A percentile compares a stretch with the other conserved stretches of the same genome.
Conservation (phyloP, 2,329 filamentous ascomycete species). For the Davidsoniella virescens region DNA sequence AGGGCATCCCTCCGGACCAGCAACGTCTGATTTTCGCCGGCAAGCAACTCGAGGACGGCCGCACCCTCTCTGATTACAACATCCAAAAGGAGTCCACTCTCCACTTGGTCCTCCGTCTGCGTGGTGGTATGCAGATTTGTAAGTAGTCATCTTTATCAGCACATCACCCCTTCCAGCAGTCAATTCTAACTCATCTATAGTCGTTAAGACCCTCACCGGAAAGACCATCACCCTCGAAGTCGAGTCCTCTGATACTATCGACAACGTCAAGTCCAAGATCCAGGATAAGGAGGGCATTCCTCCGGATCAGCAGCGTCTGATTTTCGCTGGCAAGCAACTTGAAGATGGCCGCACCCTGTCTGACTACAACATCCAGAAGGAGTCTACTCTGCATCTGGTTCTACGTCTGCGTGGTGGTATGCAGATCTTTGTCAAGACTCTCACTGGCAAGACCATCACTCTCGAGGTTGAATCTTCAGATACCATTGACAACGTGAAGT, state of each 20-base stretch:
- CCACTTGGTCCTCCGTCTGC: conserved; percentile 71
- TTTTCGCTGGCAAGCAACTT: too few species aligned
- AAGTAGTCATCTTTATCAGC: too few species aligned
- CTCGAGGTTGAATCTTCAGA: conserved; percentile 78
- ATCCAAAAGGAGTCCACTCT: conserved; percentile 97
- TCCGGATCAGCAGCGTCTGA: too few species aligned
- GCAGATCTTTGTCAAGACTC: conserved; percentile 65
- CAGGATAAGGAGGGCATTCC: too few species aligned
- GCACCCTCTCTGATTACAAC: conserved; percentile 99
- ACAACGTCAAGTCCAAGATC: too few species aligned
- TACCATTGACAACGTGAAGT: conserved; percentile 93
- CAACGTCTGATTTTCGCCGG: conserved; percentile 99
- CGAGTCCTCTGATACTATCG: too few species aligned
- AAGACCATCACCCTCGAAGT: conserved; percentile 92
- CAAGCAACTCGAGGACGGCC: conserved; percentile 99
- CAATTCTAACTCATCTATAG: conserved; percentile 31
- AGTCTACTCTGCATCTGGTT: too few species aligned
- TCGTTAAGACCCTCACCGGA: conserved; percentile 75
- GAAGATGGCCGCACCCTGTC: too few species aligned
- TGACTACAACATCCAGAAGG: too few species aligned
- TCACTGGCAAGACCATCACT: conserved; percentile 91
- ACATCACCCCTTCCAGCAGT: too few species aligned
- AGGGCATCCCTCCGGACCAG: conserved; percentile 97
- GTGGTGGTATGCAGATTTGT: conserved; percentile 76
- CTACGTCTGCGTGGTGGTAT: conserved; percentile 51